Evolutionary conservation across 192 early-diverging fungal species (phyloP).

Genomic region (Podila clonocystis): DNA sequence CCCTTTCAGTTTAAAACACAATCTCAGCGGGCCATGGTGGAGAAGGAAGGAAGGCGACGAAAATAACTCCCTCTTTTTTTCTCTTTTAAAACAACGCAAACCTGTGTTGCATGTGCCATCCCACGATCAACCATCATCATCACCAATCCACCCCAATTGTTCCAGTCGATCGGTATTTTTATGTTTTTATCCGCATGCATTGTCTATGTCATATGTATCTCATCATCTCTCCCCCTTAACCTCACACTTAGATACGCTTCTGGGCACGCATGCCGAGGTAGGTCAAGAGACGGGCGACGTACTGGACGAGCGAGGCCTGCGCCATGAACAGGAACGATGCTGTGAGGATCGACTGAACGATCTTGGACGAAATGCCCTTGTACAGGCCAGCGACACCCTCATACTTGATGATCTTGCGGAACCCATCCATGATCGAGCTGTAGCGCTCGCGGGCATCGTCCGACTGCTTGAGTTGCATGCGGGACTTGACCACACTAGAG

Average conservation of each 20-base stretch:
- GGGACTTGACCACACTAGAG: conserved; percentile 89
- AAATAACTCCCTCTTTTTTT: not conserved
- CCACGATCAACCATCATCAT: no score
- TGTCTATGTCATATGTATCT: no score
- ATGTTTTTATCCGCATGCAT: no score
- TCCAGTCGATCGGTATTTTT: no score
- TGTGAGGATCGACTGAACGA: conserved; percentile 94
- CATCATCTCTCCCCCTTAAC: no score
- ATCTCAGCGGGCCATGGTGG: not conserved
- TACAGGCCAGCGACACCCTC: conserved; percentile 93
- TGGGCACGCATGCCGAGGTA: conserved; percentile 39
- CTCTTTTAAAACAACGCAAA: not conserved
- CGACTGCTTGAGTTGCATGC: conserved; percentile 96
- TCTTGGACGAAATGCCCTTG: conserved; percentile 94
- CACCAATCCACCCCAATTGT: no score
- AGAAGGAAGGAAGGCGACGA: not conserved
- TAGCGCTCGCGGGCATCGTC: conserved; percentile 81
- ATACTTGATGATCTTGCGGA: conserved; percentile 88
- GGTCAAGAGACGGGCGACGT: conserved; percentile 59
- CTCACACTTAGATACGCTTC: conserved; percentile 34
- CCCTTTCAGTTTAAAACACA: no score
- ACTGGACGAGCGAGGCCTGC: conserved; percentile 83
- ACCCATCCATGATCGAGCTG: conserved; percentile 83
- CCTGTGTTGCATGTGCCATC: no score
- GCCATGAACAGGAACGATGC: conserved; percentile 97